Conservation (phyloP, 2,329 filamentous ascomycete species). For the Coleophoma cylindrospora region DNA sequence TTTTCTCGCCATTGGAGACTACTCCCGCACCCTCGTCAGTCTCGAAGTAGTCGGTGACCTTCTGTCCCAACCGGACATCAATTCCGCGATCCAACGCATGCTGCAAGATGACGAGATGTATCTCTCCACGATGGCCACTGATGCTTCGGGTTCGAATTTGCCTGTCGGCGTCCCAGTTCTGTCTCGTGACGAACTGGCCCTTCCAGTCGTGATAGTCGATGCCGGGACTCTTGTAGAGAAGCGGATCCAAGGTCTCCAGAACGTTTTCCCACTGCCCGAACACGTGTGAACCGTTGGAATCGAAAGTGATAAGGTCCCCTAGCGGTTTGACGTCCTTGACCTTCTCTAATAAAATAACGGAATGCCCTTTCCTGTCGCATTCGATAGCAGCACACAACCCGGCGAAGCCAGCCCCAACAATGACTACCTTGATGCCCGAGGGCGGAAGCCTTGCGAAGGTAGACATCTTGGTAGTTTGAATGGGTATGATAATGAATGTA, state of each 20-base stretch:
- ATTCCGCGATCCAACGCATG: neutral
- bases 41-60: neutral
- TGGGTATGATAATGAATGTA: too few relatives aligned
- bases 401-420: slow-evolving; percentile 27
- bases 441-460: neutral
- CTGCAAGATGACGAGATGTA: neutral
- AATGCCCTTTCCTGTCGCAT: neutral
- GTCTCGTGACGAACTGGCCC: neutral
- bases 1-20: neutral
- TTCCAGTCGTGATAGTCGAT: neutral
- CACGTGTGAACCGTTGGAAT: neutral
- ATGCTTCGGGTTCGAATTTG: neutral
- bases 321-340: neutral
- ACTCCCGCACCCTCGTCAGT: neutral
- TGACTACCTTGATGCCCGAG: slow-evolving; percentile 10
- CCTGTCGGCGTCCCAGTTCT: neutral
- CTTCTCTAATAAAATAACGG: neutral
- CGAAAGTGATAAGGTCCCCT: neutral
- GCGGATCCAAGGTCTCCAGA: neutral
- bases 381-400: slow-evolving; percentile 22
- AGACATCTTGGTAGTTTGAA: neutral
- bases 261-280: neutral
- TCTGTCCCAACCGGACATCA: slow-evolving; percentile 1
- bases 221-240: neutral
- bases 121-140: neutral